Evolutionary conservation across 192 early-diverging fungal genomes (phyloP).

Genomic region (Podila epicladia): DNA sequence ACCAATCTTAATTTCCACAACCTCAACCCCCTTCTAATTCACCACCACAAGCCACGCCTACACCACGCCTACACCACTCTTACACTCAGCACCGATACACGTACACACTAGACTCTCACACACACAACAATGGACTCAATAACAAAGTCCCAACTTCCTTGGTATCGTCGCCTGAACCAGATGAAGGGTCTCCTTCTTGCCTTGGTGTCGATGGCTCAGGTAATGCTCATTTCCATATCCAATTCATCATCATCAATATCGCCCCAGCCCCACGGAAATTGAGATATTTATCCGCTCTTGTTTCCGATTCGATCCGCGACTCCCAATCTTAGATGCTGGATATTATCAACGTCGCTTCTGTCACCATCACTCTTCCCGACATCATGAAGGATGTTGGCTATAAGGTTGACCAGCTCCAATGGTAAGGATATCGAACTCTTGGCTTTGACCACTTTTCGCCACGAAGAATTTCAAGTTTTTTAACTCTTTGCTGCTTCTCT

Average conservation of each 20-base stretch:
- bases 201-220: slow-evolving; percentile 40
- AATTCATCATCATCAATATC: background rate
- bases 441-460: no score
- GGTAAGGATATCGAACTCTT: background rate
- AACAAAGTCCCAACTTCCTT: slow-evolving; percentile 15
- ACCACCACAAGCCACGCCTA: background rate
- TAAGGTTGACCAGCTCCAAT: slow-evolving; percentile 10
- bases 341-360: slow-evolving; percentile 11
- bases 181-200: slow-evolving; percentile 26
- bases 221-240: background rate
- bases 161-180: slow-evolving; percentile 40
- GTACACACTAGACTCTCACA: background rate
- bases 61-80: background rate
- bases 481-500: background rate
- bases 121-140: background rate
- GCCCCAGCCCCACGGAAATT: background rate
- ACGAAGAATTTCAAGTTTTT: background rate
- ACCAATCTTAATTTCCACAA: background rate
- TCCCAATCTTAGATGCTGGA: slow-evolving; percentile 2
- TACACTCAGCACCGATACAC: background rate
- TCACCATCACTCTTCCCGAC: slow-evolving; percentile 12
- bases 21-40: background rate
- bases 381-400: slow-evolving; percentile 5
- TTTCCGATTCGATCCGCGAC: background rate
- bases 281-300: background rate